A percentile compares a stretch with the other conserved stretches of the same genome.
Evolutionary conservation across 2,329 filamentous ascomycete species (phyloP).

Genomic region (Aureobasidium zeae): DNA sequence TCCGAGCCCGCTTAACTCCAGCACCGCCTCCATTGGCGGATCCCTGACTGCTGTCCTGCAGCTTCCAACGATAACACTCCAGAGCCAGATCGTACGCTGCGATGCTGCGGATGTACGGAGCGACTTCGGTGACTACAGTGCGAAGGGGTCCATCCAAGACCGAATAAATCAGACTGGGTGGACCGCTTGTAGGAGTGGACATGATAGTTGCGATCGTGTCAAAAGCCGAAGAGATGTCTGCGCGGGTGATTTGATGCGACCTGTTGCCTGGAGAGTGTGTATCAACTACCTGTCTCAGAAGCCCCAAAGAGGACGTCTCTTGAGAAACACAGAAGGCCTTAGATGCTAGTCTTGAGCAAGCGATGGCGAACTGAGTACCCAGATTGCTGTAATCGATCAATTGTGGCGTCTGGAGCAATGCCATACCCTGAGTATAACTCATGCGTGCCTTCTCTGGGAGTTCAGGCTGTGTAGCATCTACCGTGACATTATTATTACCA

Average conservation of each 20-base stretch:
- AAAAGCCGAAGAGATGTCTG: conserved; percentile 41
- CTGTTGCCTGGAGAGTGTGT: conserved; percentile 17
- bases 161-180: conserved; percentile 51
- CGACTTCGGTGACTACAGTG: conserved; percentile 65
- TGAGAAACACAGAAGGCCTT: conserved; percentile 16
- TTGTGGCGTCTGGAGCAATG: conserved; percentile 45
- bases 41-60: conserved; percentile 41
- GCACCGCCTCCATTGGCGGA: conserved; percentile 12
- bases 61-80: conserved; percentile 55
- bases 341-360: conserved; percentile 22
- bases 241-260: conserved; percentile 27
- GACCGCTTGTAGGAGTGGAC: conserved; percentile 21
- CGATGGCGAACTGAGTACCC: conserved; percentile 28
- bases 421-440: conserved; percentile 47
- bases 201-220: conserved; percentile 41
- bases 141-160: conserved; percentile 64
- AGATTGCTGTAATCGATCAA: conserved; percentile 36
- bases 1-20: conserved; percentile 51
- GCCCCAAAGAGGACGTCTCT: conserved; percentile 21
- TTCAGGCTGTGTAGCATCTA: conserved; percentile 54
- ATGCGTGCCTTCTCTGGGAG: conserved; percentile 45
- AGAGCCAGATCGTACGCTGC: conserved; percentile 64
- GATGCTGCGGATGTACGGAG: conserved; percentile 83
- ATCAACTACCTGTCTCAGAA: conserved; percentile 14
- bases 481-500: conserved; percentile 17